Conservation (phyloP, 176 grass and related monocot species). For the Rhynchospora pubera region DNA sequence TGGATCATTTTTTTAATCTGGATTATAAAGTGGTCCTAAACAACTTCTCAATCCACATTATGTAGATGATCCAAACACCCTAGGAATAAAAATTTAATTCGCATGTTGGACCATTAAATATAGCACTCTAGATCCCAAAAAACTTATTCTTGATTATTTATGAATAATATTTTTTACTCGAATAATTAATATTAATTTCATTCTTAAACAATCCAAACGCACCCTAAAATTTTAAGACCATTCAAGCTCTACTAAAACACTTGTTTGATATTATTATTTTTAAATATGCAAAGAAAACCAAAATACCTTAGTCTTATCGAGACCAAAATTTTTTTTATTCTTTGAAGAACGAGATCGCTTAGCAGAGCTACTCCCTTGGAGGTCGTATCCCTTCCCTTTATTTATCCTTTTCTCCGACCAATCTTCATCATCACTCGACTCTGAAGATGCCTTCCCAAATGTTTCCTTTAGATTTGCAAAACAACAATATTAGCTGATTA, state of each 20-base stretch:
- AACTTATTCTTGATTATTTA: no score
- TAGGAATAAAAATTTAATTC: no score
- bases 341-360: neutral
- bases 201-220: no score
- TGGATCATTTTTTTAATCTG: no score
- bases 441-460: conserved; percentile 54
- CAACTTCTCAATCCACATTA: no score
- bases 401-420: conserved; percentile 57
- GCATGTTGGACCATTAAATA: no score
- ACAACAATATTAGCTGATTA: conserved; percentile 14
- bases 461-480: conserved; percentile 52
- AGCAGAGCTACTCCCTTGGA: neutral
- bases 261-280: neutral
- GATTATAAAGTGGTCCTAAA: no score
- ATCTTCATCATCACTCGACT: conserved; percentile 71
- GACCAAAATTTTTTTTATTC: neutral
- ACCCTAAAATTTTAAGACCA: neutral
- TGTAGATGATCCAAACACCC: no score
- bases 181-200: no score
- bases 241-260: neutral
- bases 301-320: conserved; percentile 6
- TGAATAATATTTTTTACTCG: no score
- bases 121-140: no score
- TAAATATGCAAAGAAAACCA: neutral
- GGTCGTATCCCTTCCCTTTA: conserved; percentile 25